These are phyloP conservation scores for Aegle marmelos DNA, from an alignment of 345 rosid species.

Conservation along the genomic window DNA sequence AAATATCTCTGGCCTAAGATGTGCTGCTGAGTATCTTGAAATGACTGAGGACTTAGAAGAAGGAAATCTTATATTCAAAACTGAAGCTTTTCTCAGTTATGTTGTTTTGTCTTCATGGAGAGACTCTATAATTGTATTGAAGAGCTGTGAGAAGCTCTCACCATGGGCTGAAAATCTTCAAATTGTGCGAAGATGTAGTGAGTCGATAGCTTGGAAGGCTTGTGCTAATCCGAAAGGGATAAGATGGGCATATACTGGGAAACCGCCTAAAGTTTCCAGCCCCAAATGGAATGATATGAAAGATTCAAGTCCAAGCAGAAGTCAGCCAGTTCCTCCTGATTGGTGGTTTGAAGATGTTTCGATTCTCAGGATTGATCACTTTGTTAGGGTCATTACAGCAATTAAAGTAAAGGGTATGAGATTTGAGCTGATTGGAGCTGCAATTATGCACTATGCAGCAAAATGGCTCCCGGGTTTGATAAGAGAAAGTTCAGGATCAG, in stretches of 20 bases:
- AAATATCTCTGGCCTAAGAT: slow-evolving; percentile 82
- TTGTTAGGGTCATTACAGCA: slow-evolving; percentile 89
- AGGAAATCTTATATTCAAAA: slow-evolving; percentile 94
- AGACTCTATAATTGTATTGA: slow-evolving; percentile 83
- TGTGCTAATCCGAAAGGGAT: slow-evolving; percentile 96
- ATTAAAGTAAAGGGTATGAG: slow-evolving; percentile 98
- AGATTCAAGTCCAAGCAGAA: slow-evolving; percentile 79
- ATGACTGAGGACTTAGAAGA: slow-evolving; percentile 99
- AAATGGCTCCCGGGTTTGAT: slow-evolving; percentile 89
- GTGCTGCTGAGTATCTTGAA: slow-evolving; percentile 96
- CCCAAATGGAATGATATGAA: slow-evolving; percentile 76
- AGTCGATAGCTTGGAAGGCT: slow-evolving; percentile 98
- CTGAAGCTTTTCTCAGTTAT: slow-evolving; percentile 96
- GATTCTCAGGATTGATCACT: slow-evolving; percentile 89
- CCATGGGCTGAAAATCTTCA: slow-evolving; percentile 99
- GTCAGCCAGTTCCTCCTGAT: slow-evolving; percentile 83
- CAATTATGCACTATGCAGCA: slow-evolving; percentile 74
- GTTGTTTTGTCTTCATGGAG: slow-evolving; percentile 97
- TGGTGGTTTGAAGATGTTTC: slow-evolving; percentile 99
- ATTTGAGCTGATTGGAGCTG: slow-evolving; percentile 81
- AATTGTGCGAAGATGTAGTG: slow-evolving; percentile 90
- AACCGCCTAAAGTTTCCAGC: slow-evolving; percentile 62
- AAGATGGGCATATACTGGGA: slow-evolving; percentile 88
- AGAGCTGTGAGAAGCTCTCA: slow-evolving; percentile 89
- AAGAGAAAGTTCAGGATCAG: slow-evolving; percentile 44